These are phyloP conservation scores for Malassezia furfur DNA, from an alignment of 1,284 basidiomycete species.

Conservation along the genomic window DNA sequence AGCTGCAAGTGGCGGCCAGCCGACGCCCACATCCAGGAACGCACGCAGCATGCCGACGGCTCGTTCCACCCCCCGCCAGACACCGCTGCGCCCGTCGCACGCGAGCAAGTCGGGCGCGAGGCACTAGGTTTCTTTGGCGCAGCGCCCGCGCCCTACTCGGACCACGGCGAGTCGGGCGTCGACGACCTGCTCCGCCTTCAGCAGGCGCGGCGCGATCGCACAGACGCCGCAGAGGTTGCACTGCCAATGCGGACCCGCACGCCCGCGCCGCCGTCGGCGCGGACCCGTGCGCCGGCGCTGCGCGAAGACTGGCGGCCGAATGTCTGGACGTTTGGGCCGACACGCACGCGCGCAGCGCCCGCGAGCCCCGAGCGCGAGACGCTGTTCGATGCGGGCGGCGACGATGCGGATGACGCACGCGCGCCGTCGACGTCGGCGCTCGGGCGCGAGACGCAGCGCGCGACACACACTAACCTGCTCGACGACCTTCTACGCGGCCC, in stretches of 20 bases:
- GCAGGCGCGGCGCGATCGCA: conserved; percentile 8
- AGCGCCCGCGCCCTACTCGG: conserved; percentile 16
- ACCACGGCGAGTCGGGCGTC: conserved; percentile 34
- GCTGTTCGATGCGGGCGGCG: neutral
- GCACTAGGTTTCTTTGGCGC: conserved; percentile 26
- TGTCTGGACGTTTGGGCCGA: neutral
- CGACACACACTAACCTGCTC: conserved; percentile 2
- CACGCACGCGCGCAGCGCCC: neutral
- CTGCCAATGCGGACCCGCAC: neutral
- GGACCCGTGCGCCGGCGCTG: neutral
- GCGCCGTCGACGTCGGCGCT: neutral
- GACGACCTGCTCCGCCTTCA: conserved; percentile 31
- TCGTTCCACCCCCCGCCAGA: conserved; percentile 1
- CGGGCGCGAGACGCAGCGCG: neutral
- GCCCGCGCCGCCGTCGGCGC: neutral
- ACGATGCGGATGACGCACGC: neutral
- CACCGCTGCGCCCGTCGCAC: neutral
- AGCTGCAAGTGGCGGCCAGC: conserved; percentile 33
- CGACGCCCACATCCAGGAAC: conserved; percentile 25
- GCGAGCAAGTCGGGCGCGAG: conserved; percentile 13
- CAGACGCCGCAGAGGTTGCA: neutral
- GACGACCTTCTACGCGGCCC: conserved; percentile 38
- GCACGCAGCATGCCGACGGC: conserved; percentile 9
- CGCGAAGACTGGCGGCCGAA: neutral
- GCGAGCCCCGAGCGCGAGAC: neutral